Percentiles rank a stretch among this genome's conserved stretches.
These are phyloP conservation scores for Fusarium udum DNA, from an alignment of 2,329 filamentous ascomycete genomes.

Conservation along the genomic window DNA sequence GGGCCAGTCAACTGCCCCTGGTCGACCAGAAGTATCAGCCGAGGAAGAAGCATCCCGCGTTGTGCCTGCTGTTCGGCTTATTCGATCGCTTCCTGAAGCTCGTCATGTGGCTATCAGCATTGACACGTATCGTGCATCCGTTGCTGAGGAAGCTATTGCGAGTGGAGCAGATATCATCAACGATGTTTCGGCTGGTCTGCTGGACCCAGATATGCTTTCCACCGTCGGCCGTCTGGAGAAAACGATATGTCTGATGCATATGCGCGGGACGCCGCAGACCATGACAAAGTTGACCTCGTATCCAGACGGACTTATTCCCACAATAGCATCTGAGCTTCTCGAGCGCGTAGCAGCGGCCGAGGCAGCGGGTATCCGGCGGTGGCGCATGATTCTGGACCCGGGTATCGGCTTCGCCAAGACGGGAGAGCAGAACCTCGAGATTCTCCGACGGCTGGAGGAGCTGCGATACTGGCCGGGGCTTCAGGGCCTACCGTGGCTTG, in stretches of 20 bases:
- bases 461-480: slow-evolving; percentile 73
- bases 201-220: slow-evolving; percentile 84
- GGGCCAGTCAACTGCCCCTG: slow-evolving; percentile 90
- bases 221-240: slow-evolving; percentile 81
- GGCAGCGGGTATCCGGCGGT: slow-evolving; percentile 82
- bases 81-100: slow-evolving; percentile 73
- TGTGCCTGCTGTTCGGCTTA: slow-evolving; percentile 78
- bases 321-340: slow-evolving; percentile 73
- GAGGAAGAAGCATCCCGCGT: slow-evolving; percentile 82
- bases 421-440: slow-evolving; percentile 79
- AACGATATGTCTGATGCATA: slow-evolving; percentile 89
- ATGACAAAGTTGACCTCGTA: slow-evolving; percentile 80
- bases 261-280: slow-evolving; percentile 85
- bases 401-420: slow-evolving; percentile 95
- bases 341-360: slow-evolving; percentile 78
- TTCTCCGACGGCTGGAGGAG: slow-evolving; percentile 74
- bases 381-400: slow-evolving; percentile 94
- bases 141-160: slow-evolving; percentile 78
- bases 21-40: slow-evolving; percentile 72
- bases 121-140: slow-evolving; percentile 89
- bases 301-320: slow-evolving; percentile 71
- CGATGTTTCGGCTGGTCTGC: slow-evolving; percentile 84
- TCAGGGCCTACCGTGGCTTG: slow-evolving; percentile 81
- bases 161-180: slow-evolving; percentile 94
- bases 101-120: slow-evolving; percentile 78